phyloP scores from a whole-genome alignment of 371 early-diverging fungal genomes.

The Mucor indicus region DNA sequence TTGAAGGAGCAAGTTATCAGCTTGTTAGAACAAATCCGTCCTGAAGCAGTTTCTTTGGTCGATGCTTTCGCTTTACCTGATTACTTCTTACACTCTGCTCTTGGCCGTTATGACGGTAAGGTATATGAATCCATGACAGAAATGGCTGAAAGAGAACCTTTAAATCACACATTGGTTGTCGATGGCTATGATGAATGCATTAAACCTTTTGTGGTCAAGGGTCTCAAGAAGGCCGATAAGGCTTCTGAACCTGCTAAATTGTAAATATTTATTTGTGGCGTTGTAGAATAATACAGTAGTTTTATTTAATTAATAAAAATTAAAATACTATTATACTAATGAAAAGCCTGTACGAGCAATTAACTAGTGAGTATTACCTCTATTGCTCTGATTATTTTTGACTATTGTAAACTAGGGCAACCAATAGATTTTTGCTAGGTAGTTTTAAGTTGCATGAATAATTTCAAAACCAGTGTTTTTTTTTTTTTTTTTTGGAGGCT shows the following conservation, averaged over 20 bases:
- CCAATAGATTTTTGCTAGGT: too few species aligned
- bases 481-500: too few species aligned
- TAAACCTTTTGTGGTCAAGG: slow-evolving; percentile 45
- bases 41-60: slow-evolving; percentile 69
- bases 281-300: too few species aligned
- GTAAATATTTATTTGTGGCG: too few species aligned
- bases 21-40: slow-evolving; percentile 59
- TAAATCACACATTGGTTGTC: slow-evolving; percentile 58
- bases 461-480: too few species aligned
- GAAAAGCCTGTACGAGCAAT: too few species aligned
- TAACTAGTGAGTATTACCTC: too few species aligned
- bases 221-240: slow-evolving; percentile 3
- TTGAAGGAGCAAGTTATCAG: slow-evolving; percentile 47
- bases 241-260: slow-evolving; percentile 13
- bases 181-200: slow-evolving; percentile 57
- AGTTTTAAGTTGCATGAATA: too few species aligned
- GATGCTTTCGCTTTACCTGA: slow-evolving; percentile 81
- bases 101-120: slow-evolving; percentile 74
- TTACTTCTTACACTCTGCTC: slow-evolving; percentile 70
- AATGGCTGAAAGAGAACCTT: slow-evolving; percentile 70
- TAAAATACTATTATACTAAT: too few species aligned
- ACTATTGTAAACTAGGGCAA: too few species aligned
- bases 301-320: too few species aligned
- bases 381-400: too few species aligned
- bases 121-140: slow-evolving; percentile 71